Base-by-base conservation (phyloP, 192 early-diverging fungal genomes). In the Irineochytrium annulatum region DNA sequence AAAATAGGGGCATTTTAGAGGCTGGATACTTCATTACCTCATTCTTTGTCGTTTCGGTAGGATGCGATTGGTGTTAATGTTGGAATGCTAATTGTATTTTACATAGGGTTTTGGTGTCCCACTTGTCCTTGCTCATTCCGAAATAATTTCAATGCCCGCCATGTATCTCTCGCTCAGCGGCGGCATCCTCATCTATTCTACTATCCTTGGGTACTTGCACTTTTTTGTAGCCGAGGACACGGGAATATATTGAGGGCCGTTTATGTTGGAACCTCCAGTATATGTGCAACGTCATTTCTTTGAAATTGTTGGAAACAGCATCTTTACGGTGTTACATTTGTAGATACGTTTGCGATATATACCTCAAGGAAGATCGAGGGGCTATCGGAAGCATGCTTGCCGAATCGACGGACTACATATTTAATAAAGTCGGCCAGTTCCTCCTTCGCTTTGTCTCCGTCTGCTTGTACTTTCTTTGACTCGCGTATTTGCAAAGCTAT, bases 141-240 rank as follows among this genome's bases (percentile, higher is more conserved):
- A 76, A 17, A 84, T 90, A 43, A 85, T 89, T 19, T 28, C 3
- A 55, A 3, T 22, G 13, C 20, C 6, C 22, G 93, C 95, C 0
- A 96, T 96, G 93, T 49, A 84, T 19, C 87, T 98, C 83, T 94
- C 92, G 71, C 78, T 94, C 39, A 57, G 74, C 3, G 95, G 95
- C 32, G 95, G 95, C n/a, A 55, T 91, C 22, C 61, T 98, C 70
- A 91, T 98, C 26, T 98, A 98, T 62, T 84, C 83, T 26, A 96
- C 93, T 24, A 96, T 95, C 74, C 64, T 82, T 2, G 75, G 74
- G 3, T 82, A 81, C 52, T 16, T 72, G n/a, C 57, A 69, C 43
- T 67, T 70, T 31, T 73, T 73, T 41, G 64, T 68, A 20, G 56
- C 51, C 3, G 70, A 71, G 4, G 64, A 71, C 16, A 43, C 49